phyloP scores from a whole-genome alignment of 192 early-diverging fungal species.

The Umbelopsis ramanniana region DNA sequence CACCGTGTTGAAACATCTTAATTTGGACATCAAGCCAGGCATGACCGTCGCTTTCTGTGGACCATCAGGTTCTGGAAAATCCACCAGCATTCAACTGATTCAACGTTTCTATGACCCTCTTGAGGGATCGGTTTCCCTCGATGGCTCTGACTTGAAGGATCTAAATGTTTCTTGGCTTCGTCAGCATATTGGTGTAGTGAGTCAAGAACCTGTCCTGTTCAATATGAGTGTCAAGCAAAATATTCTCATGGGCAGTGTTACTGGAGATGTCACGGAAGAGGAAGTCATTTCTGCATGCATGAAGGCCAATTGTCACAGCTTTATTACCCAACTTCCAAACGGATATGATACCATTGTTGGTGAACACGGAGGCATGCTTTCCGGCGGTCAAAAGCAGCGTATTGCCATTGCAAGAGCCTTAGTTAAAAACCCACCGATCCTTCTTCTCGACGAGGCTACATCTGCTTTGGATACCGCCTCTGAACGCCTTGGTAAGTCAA shows the following conservation, averaged over 20 bases:
- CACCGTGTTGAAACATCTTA: slow-evolving; percentile 72
- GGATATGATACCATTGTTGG: slow-evolving; percentile 85
- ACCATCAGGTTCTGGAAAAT: slow-evolving; percentile 83
- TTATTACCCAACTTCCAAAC: slow-evolving; percentile 80
- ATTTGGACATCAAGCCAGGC: slow-evolving; percentile 71
- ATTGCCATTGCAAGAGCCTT: slow-evolving; percentile 94
- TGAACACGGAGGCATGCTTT: slow-evolving; percentile 72
- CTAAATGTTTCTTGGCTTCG: slow-evolving; percentile 84
- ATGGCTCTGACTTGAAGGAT: slow-evolving; percentile 75
- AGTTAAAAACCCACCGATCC: slow-evolving; percentile 81
- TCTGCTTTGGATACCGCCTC: slow-evolving; percentile 70
- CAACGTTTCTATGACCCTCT: slow-evolving; percentile 81
- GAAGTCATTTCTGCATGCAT: slow-evolving; percentile 70
- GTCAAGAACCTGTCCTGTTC: slow-evolving; percentile 91
- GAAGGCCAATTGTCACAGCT: slow-evolving; percentile 77
- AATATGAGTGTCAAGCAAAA: slow-evolving; percentile 76
- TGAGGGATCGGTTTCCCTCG: slow-evolving; percentile 62
- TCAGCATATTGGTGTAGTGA: slow-evolving; percentile 84
- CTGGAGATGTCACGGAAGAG: slow-evolving; percentile 58
- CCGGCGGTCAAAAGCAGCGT: slow-evolving; percentile 95
- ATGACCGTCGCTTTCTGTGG: slow-evolving; percentile 88
- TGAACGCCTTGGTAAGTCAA: slow-evolving; percentile 71
- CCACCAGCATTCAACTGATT: slow-evolving; percentile 79
- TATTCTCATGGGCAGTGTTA: slow-evolving; percentile 66
- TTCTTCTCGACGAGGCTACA: slow-evolving; percentile 81